phyloP scores from a whole-genome alignment of 108 stramenopile genomes.

The Hondaea fermentalgiana region DNA sequence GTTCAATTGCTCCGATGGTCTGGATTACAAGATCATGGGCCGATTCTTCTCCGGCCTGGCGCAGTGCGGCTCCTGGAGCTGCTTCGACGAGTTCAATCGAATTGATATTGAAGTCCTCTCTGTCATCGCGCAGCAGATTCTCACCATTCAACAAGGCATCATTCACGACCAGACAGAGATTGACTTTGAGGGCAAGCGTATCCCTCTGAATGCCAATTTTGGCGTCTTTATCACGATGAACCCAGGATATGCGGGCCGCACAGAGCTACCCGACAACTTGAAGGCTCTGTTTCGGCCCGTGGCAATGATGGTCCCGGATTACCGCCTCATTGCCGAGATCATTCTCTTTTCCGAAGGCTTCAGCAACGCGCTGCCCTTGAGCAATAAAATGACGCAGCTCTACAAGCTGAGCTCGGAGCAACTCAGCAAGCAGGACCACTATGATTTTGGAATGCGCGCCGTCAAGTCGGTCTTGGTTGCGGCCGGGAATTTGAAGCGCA shows the following conservation, averaged over 20 bases:
- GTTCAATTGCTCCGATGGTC: conserved; percentile 60
- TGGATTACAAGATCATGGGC: conserved; percentile 58
- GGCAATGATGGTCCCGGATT: conserved; percentile 59
- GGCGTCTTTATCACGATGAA: conserved; percentile 62
- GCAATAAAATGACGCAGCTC: conserved; percentile 60
- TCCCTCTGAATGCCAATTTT: conserved; percentile 45
- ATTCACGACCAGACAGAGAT: conserved; percentile 29
- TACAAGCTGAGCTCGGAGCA: conserved; percentile 59
- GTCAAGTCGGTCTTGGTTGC: conserved; percentile 59
- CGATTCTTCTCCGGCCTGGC: conserved; percentile 57
- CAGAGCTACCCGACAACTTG: conserved; percentile 52
- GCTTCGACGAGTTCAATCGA: conserved; percentile 59
- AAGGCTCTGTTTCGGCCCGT: conserved; percentile 55
- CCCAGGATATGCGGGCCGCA: conserved; percentile 48
- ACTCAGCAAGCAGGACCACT: conserved; percentile 57
- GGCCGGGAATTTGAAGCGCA: conserved; percentile 57
- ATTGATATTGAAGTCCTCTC: conserved; percentile 57
- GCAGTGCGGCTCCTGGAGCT: conserved; percentile 52
- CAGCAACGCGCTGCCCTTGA: conserved; percentile 49
- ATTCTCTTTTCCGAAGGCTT: conserved; percentile 53
- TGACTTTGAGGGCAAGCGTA: conserved; percentile 55
- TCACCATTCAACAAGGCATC: conserved; percentile 58
- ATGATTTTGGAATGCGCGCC: conserved; percentile 63
- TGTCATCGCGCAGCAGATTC: conserved; percentile 61
- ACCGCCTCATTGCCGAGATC: conserved; percentile 54